Evolutionary conservation across 257 asterid species (phyloP).

Genomic region (Ballota nigra): DNA sequence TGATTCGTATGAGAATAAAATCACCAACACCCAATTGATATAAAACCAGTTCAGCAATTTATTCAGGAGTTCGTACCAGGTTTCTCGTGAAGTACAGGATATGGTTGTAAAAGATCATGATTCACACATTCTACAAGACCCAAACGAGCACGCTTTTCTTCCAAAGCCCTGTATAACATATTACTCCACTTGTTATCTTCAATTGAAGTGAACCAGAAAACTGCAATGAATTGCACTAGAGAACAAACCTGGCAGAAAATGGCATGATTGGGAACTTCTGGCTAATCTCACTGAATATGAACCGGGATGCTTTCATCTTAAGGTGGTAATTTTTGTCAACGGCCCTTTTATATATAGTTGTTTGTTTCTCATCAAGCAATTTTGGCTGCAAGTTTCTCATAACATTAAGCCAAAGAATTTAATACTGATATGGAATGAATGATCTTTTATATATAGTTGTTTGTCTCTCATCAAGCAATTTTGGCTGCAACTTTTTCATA

Average conservation of each 20-base stretch:
- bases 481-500: slow-evolving; percentile 51
- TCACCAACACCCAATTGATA: too few species aligned
- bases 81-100: slow-evolving; percentile 93
- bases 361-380: slow-evolving; percentile 86
- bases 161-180: slow-evolving; percentile 67
- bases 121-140: slow-evolving; percentile 89
- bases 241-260: slow-evolving; percentile 67
- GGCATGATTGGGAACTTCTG: slow-evolving; percentile 90
- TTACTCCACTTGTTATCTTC: not conserved
- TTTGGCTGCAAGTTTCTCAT: slow-evolving; percentile 78
- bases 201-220: not conserved
- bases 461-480: slow-evolving; percentile 84
- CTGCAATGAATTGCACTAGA: not conserved
- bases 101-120: slow-evolving; percentile 95
- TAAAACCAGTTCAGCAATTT: too few species aligned
- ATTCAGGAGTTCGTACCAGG: slow-evolving; percentile 64
- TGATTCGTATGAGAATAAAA: too few species aligned
- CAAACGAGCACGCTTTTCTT: slow-evolving; percentile 89
- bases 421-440: too few species aligned
- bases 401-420: too few species aligned
- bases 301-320: slow-evolving; percentile 93
- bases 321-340: slow-evolving; percentile 83
- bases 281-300: slow-evolving; percentile 86
- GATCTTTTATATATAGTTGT: slow-evolving; percentile 89
- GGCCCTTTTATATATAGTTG: slow-evolving; percentile 87